Evolutionary conservation across 2,329 filamentous ascomycete species (phyloP).

Genomic region (Hymenoscyphus fraxineus): DNA sequence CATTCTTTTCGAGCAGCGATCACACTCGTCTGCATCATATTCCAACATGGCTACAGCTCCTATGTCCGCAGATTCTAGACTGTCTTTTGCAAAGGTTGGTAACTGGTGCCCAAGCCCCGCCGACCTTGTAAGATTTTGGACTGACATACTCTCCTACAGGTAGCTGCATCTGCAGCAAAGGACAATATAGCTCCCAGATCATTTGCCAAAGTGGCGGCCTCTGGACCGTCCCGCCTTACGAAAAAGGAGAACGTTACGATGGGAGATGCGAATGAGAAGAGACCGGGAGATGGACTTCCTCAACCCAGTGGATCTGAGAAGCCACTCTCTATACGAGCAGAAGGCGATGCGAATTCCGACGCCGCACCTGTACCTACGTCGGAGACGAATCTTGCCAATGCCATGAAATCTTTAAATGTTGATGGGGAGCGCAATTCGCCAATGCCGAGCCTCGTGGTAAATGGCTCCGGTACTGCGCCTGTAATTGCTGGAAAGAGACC

Average conservation of each 20-base stretch:
- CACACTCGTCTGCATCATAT: conserved; percentile 13
- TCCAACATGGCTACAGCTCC: conserved; percentile 45
- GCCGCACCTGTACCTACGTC: conserved; percentile 10
- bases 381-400: conserved; percentile 31
- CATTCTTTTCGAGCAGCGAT: conserved; percentile 30
- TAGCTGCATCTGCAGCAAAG: conserved; percentile 47
- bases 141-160: conserved; percentile 34
- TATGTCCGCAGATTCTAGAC: conserved; percentile 49
- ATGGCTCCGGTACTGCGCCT: conserved; percentile 32
- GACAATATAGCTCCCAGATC: conserved; percentile 35
- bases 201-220: conserved; percentile 31
- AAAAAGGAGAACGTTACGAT: conserved; percentile 27
- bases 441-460: conserved; percentile 35
- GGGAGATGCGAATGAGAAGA: conserved; percentile 13
- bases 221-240: conserved; percentile 31
- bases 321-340: conserved; percentile 34
- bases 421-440: conserved; percentile 18
- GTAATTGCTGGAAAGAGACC: conserved; percentile 22
- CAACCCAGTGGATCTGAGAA: conserved; percentile 11
- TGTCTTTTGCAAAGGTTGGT: conserved; percentile 74
- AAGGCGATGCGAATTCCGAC: conserved; percentile 24
- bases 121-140: conserved; percentile 10
- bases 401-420: conserved; percentile 34
- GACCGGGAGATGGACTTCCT: conserved; percentile 10
- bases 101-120: conserved; percentile 6